Conservation (phyloP, 306 rosid species). For the Canavalia ensiformis region DNA sequence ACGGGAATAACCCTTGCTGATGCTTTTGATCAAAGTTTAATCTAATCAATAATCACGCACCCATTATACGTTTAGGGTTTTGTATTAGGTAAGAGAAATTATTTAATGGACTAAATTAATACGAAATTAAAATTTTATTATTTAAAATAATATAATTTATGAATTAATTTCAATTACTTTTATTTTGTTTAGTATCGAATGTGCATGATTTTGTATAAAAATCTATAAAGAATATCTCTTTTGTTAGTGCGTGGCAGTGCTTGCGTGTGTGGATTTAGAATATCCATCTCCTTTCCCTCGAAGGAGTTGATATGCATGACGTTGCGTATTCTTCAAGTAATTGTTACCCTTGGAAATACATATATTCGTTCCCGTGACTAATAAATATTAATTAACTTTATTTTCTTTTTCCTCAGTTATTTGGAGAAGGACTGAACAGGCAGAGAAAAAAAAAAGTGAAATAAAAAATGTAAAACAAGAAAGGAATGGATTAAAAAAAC, state of each 20-base stretch:
- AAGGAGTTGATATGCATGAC: not conserved
- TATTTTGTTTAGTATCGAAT: too few relatives aligned
- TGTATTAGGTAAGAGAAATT: not conserved
- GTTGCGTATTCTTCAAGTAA: not conserved
- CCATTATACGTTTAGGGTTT: not conserved
- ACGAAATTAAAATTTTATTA: not conserved
- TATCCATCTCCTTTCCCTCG: not conserved
- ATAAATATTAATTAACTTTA: not conserved
- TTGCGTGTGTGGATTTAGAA: not conserved
- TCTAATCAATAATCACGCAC: not conserved
- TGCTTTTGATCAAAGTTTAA: not conserved
- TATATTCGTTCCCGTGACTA: not conserved
- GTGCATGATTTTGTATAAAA: not conserved
- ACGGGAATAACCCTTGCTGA: not conserved
- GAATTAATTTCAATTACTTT: too few relatives aligned
- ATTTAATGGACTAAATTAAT: not conserved
- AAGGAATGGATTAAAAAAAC: too few relatives aligned
- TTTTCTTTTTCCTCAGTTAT: too few relatives aligned
- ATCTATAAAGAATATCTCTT: not conserved
- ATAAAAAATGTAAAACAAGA: too few relatives aligned
- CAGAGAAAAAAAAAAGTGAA: too few relatives aligned
- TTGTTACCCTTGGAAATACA: not conserved
- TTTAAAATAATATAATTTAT: not conserved
- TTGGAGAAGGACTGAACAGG: too few relatives aligned
- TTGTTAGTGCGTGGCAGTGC: not conserved